Percentiles rank a stretch among this genome's conserved stretches.
phyloP scores from a whole-genome alignment of 73 alveolate genomes.

The Symbiodinium pilosum region DNA sequence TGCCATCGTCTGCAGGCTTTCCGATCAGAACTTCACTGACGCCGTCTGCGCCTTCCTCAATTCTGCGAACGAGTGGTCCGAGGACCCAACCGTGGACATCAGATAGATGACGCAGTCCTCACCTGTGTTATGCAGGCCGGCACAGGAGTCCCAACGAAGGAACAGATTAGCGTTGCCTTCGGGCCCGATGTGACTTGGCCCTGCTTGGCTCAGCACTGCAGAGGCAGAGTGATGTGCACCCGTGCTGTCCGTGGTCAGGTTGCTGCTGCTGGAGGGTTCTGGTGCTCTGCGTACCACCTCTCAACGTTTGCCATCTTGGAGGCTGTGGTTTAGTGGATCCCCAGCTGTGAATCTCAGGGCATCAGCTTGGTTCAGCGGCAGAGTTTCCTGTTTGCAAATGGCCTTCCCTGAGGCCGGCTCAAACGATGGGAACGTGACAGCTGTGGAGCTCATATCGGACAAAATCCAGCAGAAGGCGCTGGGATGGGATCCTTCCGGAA shows the following conservation, averaged over 20 bases:
- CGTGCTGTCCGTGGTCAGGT: not conserved
- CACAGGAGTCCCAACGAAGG: not conserved
- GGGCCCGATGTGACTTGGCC: not conserved
- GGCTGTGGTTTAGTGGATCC: too few relatives aligned
- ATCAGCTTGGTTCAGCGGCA: too few relatives aligned
- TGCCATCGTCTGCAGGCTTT: not conserved
- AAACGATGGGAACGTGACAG: too few relatives aligned
- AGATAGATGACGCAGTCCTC: not conserved
- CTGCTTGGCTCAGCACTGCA: not conserved
- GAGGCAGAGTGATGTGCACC: too few relatives aligned
- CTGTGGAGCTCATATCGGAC: too few relatives aligned
- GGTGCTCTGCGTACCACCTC: constrained; percentile 1
- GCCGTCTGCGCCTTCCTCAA: constrained; percentile 11
- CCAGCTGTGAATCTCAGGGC: too few relatives aligned
- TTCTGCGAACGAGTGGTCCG: not conserved
- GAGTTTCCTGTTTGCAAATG: too few relatives aligned
- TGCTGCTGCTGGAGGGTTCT: not conserved
- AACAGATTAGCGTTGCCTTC: not conserved
- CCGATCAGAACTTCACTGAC: not conserved
- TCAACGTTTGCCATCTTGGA: not conserved
- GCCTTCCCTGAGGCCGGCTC: too few relatives aligned
- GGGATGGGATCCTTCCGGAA: too few relatives aligned
- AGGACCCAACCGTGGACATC: constrained; percentile 3
- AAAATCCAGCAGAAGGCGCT: too few relatives aligned
- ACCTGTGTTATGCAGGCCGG: not conserved